Percentiles rank a stretch among this genome's conserved stretches.
Conservation (phyloP, 768 basidiomycete species). For the Thelephora ganbajun region DNA sequence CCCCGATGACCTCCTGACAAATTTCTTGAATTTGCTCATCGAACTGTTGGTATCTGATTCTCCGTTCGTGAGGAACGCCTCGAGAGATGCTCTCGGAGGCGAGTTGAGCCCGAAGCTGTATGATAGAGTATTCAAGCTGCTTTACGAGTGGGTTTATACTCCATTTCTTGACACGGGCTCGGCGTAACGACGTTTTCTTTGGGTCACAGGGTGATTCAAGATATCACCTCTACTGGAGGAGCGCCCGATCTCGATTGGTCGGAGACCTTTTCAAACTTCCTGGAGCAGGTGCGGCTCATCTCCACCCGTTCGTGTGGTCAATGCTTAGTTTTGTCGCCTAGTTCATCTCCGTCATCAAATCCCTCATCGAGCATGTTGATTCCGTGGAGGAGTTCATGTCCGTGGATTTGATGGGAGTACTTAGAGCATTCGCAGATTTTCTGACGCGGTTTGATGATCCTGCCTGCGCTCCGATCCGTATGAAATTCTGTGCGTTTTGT, state of each 20-base stretch:
- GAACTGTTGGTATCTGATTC: slow-evolving; percentile 50
- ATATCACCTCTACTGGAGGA: slow-evolving; percentile 25
- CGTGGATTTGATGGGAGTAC: slow-evolving; percentile 48
- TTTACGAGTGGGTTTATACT: slow-evolving; percentile 50
- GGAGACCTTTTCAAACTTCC: slow-evolving; percentile 35
- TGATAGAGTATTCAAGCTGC: slow-evolving; percentile 46
- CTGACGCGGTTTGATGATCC: slow-evolving; percentile 47
- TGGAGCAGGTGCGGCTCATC: slow-evolving; percentile 50
- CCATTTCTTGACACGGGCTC: background rate
- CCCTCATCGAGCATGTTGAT: slow-evolving; percentile 62
- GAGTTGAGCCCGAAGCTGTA: slow-evolving; percentile 68
- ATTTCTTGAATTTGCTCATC: slow-evolving; percentile 58
- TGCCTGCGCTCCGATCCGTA: slow-evolving; percentile 47
- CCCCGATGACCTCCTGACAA: slow-evolving; percentile 42
- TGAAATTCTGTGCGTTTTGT: slow-evolving; percentile 62
- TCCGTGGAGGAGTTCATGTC: slow-evolving; percentile 44
- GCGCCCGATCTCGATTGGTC: slow-evolving; percentile 21
- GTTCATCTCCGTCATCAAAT: slow-evolving; percentile 64
- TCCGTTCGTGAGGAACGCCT: slow-evolving; percentile 59
- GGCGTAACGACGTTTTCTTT: background rate
- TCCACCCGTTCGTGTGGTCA: background rate
- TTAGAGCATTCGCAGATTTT: slow-evolving; percentile 37
- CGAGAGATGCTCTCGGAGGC: slow-evolving; percentile 65
- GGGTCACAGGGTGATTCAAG: slow-evolving; percentile 31
- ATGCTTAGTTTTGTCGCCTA: slow-evolving; percentile 17